phyloP scores from a whole-genome alignment of 2,329 filamentous ascomycete species.

The Penicillium sp. region DNA sequence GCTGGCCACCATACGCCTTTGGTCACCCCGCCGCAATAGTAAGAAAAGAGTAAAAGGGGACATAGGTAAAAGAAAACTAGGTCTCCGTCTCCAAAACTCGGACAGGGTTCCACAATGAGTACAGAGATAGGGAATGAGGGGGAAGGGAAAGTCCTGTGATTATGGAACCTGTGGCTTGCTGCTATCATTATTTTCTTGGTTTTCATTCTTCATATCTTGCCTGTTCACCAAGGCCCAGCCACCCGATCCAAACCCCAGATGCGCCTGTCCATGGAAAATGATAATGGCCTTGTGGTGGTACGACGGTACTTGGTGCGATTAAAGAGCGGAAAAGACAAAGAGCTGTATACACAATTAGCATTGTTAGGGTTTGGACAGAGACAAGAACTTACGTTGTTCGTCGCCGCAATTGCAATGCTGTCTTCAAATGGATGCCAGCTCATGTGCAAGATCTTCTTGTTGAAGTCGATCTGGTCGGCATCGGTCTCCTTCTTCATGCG shows the following conservation, averaged over 20 bases:
- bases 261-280: slow-evolving; percentile 25
- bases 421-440: slow-evolving; percentile 99
- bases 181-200: slow-evolving; percentile 22
- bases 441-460: slow-evolving; percentile 99
- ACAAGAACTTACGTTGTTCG: slow-evolving; percentile 82
- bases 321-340: slow-evolving; percentile 76
- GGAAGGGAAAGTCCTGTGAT: slow-evolving; percentile 23
- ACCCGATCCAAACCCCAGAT: slow-evolving; percentile 20
- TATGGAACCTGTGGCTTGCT: slow-evolving; percentile 23
- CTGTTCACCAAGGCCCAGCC: slow-evolving; percentile 15
- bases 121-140: slow-evolving; percentile 8
- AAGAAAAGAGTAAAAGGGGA: slow-evolving; percentile 4
- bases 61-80: slow-evolving; percentile 11
- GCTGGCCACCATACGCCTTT: slow-evolving; percentile 27
- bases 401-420: slow-evolving; percentile 98
- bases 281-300: slow-evolving; percentile 15
- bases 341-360: slow-evolving; percentile 49
- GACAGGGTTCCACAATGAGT: slow-evolving; percentile 2
- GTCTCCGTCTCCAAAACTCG: slow-evolving; percentile 8
- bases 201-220: slow-evolving; percentile 19
- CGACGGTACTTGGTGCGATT: slow-evolving; percentile 17
- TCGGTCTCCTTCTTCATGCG: slow-evolving; percentile 99
- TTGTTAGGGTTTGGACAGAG: background rate
- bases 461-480: slow-evolving; percentile 98
- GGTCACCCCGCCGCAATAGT: slow-evolving; percentile 18